Conservation (phyloP, 306 rosid genomes). For the Styphnolobium japonicum region DNA sequence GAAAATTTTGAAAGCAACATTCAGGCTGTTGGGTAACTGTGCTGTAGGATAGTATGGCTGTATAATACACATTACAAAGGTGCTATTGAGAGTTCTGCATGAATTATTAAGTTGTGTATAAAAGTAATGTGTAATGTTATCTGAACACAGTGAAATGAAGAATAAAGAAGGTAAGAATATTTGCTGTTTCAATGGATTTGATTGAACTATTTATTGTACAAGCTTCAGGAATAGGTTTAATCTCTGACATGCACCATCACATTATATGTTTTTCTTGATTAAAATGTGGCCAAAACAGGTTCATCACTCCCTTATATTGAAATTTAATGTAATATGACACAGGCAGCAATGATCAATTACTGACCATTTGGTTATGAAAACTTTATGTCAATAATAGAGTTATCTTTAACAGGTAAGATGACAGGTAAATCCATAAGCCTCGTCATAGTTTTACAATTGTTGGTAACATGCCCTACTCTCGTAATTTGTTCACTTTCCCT, state of each 20-base stretch:
- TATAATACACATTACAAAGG: background rate
- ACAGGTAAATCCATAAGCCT: background rate
- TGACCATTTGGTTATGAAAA: background rate
- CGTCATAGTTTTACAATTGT: background rate
- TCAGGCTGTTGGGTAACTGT: background rate
- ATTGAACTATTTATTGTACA: no score
- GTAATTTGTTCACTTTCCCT: conserved; percentile 5
- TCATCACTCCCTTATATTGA: background rate
- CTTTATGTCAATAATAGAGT: background rate
- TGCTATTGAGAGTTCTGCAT: background rate
- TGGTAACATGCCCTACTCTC: background rate
- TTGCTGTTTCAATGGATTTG: background rate
- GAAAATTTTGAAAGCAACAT: background rate
- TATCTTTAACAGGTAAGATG: background rate
- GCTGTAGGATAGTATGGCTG: background rate
- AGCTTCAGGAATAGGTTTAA: background rate
- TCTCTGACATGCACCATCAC: background rate
- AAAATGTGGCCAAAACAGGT: background rate
- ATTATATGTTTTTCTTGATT: background rate
- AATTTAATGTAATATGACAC: background rate
- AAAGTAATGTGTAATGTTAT: background rate
- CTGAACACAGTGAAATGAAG: background rate
- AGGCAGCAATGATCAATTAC: background rate
- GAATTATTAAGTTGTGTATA: background rate
- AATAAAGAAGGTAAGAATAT: background rate